Conservation (phyloP, 2,329 filamentous ascomycete species). For the Pseudogymnoascus sp. region DNA sequence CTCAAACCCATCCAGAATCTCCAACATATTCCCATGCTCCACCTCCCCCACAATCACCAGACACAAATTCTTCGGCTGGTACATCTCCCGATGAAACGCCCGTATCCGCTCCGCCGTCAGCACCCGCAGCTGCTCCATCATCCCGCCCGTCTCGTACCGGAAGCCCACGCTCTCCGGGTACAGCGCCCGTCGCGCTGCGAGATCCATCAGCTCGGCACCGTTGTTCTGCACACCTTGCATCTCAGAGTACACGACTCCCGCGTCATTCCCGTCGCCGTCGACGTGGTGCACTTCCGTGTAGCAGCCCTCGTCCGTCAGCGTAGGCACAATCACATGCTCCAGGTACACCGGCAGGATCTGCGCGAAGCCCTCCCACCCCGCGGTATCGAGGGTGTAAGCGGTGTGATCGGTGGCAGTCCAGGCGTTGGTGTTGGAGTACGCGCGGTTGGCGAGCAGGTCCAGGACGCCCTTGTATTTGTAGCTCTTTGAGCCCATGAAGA, state of each 20-base stretch:
- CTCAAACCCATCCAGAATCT: constrained; percentile 83
- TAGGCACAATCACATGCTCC: constrained; percentile 87
- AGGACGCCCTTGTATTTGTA: constrained; percentile 93
- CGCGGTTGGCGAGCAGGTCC: constrained; percentile 86
- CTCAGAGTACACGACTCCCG: constrained; percentile 95
- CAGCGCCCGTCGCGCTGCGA: constrained; percentile 68
- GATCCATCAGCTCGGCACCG: constrained; percentile 77
- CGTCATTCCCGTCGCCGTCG: constrained; percentile 88
- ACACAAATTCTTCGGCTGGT: constrained; percentile 92
- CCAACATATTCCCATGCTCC: constrained; percentile 70
- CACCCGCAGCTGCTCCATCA: constrained; percentile 84
- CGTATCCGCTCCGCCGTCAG: constrained; percentile 85
- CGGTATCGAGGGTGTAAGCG: constrained; percentile 89
- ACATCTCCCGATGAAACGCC: constrained; percentile 94
- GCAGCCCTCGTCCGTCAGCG: constrained; percentile 85
- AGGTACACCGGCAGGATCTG: constrained; percentile 92
- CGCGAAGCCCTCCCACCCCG: constrained; percentile 94
- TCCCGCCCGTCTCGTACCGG: constrained; percentile 94
- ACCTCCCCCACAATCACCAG: constrained; percentile 88
- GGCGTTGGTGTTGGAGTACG: constrained; percentile 91
- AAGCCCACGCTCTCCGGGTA: constrained; percentile 90
- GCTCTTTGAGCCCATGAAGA: constrained; percentile 86
- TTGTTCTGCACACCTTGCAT: constrained; percentile 95
- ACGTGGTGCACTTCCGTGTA: constrained; percentile 96
- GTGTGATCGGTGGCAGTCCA: constrained; percentile 98